phyloP scores from a whole-genome alignment of 805 yeast species.

The Myxozyma monticola region DNA sequence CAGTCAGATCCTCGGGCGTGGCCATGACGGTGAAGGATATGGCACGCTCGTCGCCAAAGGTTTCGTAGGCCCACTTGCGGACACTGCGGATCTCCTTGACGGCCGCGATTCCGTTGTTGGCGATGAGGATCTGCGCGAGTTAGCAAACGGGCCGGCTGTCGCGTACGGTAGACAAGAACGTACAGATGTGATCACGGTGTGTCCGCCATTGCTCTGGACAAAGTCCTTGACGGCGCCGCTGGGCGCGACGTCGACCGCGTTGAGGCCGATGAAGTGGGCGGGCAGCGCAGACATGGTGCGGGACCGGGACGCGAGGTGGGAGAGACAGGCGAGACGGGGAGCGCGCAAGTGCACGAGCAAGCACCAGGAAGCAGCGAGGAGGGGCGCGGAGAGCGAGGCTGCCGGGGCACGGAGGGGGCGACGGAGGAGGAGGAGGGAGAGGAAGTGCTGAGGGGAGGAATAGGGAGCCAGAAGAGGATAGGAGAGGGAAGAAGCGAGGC shows the following conservation, averaged over 20 bases:
- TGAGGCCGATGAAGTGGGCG: slow-evolving; percentile 76
- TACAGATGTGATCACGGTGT: slow-evolving; percentile 79
- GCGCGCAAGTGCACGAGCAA: neutral
- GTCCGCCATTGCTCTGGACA: slow-evolving; percentile 85
- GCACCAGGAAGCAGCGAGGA: too few species aligned
- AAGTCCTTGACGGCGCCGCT: slow-evolving; percentile 73
- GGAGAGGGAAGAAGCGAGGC: neutral
- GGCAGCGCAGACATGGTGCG: slow-evolving; percentile 43
- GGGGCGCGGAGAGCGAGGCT: slow-evolving; percentile 1
- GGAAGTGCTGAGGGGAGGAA: slow-evolving; percentile 5
- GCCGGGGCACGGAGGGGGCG: neutral
- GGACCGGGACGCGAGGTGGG: slow-evolving; percentile 12
- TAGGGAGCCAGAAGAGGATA: neutral
- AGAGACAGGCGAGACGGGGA: slow-evolving; percentile 5
- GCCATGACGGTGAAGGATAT: slow-evolving; percentile 98
- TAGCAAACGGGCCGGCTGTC: neutral
- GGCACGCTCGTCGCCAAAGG: slow-evolving; percentile 94
- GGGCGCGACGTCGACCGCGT: slow-evolving; percentile 73
- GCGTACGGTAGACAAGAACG: slow-evolving; percentile 14
- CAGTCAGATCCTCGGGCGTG: slow-evolving; percentile 97
- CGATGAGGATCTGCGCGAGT: slow-evolving; percentile 63
- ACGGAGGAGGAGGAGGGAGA: slow-evolving; percentile 3
- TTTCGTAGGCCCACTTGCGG: slow-evolving; percentile 98
- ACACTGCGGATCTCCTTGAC: slow-evolving; percentile 97
- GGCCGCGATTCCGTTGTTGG: slow-evolving; percentile 99